Base-by-base conservation (phyloP, 1,284 basidiomycete species). In the Mycena sp. region DNA sequence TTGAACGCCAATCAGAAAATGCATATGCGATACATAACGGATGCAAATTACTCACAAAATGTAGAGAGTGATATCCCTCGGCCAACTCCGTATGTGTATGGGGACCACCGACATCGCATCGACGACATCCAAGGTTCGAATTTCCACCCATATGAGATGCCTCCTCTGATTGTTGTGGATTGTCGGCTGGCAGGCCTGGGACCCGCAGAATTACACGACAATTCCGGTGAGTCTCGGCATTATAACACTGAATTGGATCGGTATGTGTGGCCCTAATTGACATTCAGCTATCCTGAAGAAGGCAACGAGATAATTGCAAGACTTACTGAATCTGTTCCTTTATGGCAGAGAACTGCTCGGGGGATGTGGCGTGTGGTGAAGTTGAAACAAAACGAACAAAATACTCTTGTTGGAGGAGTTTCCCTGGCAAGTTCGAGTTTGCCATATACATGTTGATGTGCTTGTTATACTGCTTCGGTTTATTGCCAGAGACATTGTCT, bases 311-410 rank as follows among this genome's bases (percentile, higher is more conserved):
- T n/a, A n/a, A n/a, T n/a, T n/a, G n/a, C n/a, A n/a, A n/a, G 14
- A 35, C 32, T 7, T 35, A 35, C 32, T 35, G 32, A 11, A 54
- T 45, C 6, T 53, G 49, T n/a, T 61, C 58, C 9, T 49, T 16
- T 6, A 78, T 52, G 12, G 67, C 72, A 3, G 50, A 43, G 49
- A 78, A 71, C 59, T 76, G 75, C 61, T 80, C 78, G 0, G 69
- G 56, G 14, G 72, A 58, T 21, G 71, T 65, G 0, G 74, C 78
- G 66, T 76, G 35, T 10, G 68, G 73, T 4, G 77, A 79, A 9
- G 78, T 77, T 0, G 76, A 73, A 10, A 70, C 55, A 62, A 77
- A 80, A 0, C 59, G 67, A 12, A 77, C 65, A 68, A 71, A 72
- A 58, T 70, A 79, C 53, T 81, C 77, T 50, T 78, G 75, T 23